Evolutionary conservation across 257 asterid genomes (phyloP), one percentile per base, ranked within the genome.

Genomic region (Nicotiana paniculata): DNA sequence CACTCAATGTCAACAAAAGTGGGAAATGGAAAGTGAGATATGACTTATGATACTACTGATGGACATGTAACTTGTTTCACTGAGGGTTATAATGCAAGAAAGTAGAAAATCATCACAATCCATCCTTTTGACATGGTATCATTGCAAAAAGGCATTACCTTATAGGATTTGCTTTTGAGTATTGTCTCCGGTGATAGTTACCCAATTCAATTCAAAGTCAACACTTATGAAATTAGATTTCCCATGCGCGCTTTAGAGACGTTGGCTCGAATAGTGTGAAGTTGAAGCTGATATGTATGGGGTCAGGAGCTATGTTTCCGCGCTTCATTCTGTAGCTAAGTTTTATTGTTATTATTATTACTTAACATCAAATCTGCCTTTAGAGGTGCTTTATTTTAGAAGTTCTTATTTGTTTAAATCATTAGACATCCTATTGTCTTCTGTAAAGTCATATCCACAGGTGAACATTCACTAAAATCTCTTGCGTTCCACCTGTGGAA

Each of bases 21-120:
- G 88, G 97, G 37, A 89, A 87, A 84, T 95, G 97, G 98, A 90
- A 90, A 76, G 87, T 95, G 78, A 89, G 91, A 84, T 95, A 92
- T 67, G 84, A 86, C 87, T 87, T 93, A 72, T 93, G 91, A 91
- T 79, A 51, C 30, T 74, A 26, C 43, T 51, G 79, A 24, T 75
- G 63, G 59, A 51, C 0, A 13, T 3, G 21, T 0, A 46, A 24
- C 15, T 46, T 26, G 61, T 72, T 24, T 32, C 61, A 48, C 24
- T n/a, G 54, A 70, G 35, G n/a, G 59, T 72, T 72, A 72, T 43
- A 70, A 43, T 72, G 37, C 35, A 11, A 11, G 79, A 74, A 26
- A 26, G 59, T 24, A 74, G 79, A 74, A 48, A 74, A 26, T n/a
- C 79, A 26, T 48, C 62, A 48, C 63, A 57, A 57, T 24, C 61